phyloP scores from a whole-genome alignment of 2,329 filamentous ascomycete genomes.

The Monosporascus sp. region DNA sequence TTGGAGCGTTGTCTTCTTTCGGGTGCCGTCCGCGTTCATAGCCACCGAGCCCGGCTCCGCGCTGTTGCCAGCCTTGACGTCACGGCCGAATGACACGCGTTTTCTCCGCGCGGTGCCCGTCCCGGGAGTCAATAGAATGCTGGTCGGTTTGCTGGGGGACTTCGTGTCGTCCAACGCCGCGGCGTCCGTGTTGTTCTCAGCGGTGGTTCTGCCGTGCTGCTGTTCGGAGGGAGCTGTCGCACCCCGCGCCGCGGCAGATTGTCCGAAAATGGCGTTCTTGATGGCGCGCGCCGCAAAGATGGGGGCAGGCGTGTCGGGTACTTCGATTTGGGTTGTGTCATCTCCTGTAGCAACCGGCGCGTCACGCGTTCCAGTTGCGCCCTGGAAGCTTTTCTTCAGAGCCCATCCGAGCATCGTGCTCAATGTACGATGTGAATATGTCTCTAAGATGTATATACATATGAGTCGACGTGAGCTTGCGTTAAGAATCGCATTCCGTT shows the following conservation, averaged over 20 bases:
- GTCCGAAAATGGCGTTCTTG: conserved; percentile 60
- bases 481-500: neutral
- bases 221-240: conserved; percentile 29
- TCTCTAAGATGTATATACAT: neutral
- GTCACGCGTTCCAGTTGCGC: conserved; percentile 31
- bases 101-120: conserved; percentile 57
- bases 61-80: conserved; percentile 41
- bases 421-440: neutral
- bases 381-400: conserved; percentile 42
- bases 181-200: conserved; percentile 16
- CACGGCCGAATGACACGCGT: conserved; percentile 60
- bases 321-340: conserved; percentile 47
- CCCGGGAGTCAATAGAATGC: conserved; percentile 61
- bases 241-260: conserved; percentile 33
- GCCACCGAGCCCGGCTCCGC: conserved; percentile 15
- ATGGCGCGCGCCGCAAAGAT: conserved; percentile 63
- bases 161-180: conserved; percentile 25
- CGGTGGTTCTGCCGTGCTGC: conserved; percentile 24
- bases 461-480: neutral
- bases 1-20: conserved; percentile 22
- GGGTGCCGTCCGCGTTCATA: conserved; percentile 8
- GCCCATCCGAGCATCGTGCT: conserved; percentile 56
- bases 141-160: conserved; percentile 47
- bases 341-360: conserved; percentile 27
- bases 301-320: conserved; percentile 61